These are phyloP conservation scores for Pseudogymnoascus sp. DNA, from an alignment of 2,329 filamentous ascomycete genomes.

Conservation along the genomic window DNA sequence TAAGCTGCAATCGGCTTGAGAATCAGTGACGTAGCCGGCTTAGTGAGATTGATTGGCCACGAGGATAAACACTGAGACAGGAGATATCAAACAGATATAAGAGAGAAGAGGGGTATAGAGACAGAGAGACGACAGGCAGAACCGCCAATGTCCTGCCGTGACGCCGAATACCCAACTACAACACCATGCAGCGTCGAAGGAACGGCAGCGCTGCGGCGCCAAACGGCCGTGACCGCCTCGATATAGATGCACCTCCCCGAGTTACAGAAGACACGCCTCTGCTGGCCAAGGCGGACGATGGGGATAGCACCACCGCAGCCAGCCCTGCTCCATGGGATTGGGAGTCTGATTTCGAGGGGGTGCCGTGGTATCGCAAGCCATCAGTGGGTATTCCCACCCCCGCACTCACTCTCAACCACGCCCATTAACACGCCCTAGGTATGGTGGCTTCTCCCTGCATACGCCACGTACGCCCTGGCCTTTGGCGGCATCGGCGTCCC, in stretches of 20 bases:
- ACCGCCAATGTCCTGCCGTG: neutral
- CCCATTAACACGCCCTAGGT: constrained; percentile 41
- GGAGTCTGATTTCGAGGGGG: constrained; percentile 47
- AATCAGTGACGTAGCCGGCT: neutral
- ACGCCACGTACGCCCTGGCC: constrained; percentile 72
- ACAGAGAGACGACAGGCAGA: neutral
- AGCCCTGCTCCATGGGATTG: constrained; percentile 29
- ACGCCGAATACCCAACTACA: neutral
- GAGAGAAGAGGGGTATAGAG: neutral
- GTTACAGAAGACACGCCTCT: neutral
- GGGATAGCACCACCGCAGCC: neutral
- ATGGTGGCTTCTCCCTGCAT: constrained; percentile 75
- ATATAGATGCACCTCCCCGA: neutral
- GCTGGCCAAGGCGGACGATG: neutral
- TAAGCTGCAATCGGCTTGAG: neutral
- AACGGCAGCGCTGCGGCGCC: neutral
- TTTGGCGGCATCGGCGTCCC: constrained; percentile 82
- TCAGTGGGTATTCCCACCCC: constrained; percentile 41
- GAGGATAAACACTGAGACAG: neutral
- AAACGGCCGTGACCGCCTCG: neutral
- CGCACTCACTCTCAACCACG: neutral
- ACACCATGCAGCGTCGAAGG: neutral
- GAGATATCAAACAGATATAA: neutral
- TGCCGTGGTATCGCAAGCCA: constrained; percentile 55
- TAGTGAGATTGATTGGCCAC: neutral